Conservation (phyloP, 2,329 filamentous ascomycete species). For the Decorospora gaudefroyi region DNA sequence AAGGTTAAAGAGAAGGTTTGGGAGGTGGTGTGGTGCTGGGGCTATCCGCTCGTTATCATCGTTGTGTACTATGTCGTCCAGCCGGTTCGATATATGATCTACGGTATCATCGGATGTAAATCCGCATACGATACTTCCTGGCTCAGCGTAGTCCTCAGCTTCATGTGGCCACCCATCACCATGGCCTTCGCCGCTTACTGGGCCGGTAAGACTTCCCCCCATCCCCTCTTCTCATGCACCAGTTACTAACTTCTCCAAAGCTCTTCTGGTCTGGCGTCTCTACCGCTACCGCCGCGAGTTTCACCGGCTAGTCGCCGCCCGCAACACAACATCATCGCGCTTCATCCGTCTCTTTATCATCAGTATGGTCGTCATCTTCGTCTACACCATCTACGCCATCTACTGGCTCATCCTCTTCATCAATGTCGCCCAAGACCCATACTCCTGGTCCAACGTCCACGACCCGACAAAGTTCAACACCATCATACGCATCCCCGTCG, state of each 20-base stretch:
- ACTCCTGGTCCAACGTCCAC: constrained; percentile 61
- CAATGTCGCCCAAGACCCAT: constrained; percentile 47
- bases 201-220: constrained; percentile 57
- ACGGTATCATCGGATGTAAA: constrained; percentile 63
- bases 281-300: constrained; percentile 64
- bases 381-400: constrained; percentile 57
- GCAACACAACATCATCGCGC: constrained; percentile 61
- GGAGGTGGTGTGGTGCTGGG: constrained; percentile 61
- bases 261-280: constrained; percentile 64
- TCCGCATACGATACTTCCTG: constrained; percentile 61
- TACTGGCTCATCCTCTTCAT: constrained; percentile 53
- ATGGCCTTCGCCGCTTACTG: constrained; percentile 60
- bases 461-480: constrained; percentile 53
- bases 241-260: constrained; percentile 46
- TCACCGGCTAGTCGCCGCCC: constrained; percentile 58
- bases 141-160: constrained; percentile 59
- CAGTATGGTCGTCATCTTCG: constrained; percentile 55
- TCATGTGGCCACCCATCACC: constrained; percentile 62
- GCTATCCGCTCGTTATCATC: constrained; percentile 60
- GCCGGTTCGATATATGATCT: constrained; percentile 61
- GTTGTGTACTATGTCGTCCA: constrained; percentile 64
- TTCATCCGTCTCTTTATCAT: constrained; percentile 67
- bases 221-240: background rate
- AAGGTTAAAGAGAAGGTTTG: constrained; percentile 54
- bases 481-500: constrained; percentile 55